A percentile compares a stretch with the other conserved stretches of the same genome.
phyloP scores from a whole-genome alignment of 2,329 filamentous ascomycete species.

The Mariannaea elegans region DNA sequence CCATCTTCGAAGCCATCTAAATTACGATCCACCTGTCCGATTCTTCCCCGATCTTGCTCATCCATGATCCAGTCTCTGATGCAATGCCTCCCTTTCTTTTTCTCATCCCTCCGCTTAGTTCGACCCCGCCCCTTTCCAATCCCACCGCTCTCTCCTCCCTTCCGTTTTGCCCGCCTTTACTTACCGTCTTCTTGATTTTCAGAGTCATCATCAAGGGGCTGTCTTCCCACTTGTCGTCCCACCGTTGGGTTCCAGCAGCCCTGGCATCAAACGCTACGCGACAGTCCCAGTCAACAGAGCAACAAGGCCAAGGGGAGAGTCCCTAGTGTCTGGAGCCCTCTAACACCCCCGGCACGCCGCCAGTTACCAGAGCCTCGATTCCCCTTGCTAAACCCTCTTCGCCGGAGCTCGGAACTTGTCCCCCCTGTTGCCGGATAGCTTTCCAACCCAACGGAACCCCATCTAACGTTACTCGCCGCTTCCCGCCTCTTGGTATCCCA shows the following conservation, averaged over 20 bases:
- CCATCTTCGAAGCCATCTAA: neutral
- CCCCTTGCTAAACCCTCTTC: slow-evolving; percentile 13
- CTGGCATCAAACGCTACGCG: slow-evolving; percentile 13
- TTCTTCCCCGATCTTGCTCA: neutral
- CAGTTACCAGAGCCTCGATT: slow-evolving; percentile 25
- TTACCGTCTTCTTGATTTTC: slow-evolving; percentile 5
- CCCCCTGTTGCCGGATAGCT: slow-evolving; percentile 14
- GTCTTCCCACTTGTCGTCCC: slow-evolving; percentile 17
- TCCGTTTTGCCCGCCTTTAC: slow-evolving; percentile 4
- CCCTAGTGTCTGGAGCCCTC: slow-evolving; percentile 25
- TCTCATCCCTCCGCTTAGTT: neutral
- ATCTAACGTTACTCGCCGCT: slow-evolving; percentile 17
- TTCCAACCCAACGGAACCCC: slow-evolving; percentile 5
- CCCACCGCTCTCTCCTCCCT: neutral
- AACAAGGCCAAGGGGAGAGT: slow-evolving; percentile 25
- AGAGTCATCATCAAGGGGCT: slow-evolving; percentile 3
- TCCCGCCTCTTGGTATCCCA: slow-evolving; percentile 16
- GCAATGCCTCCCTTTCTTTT: neutral
- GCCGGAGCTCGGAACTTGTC: slow-evolving; percentile 13
- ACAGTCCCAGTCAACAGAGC: neutral
- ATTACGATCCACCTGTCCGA: neutral
- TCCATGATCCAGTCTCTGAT: neutral
- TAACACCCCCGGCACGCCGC: slow-evolving; percentile 29
- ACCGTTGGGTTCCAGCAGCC: neutral
- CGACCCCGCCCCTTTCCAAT: neutral